Percentiles rank a stretch among this genome's conserved stretches.
Evolutionary conservation across 306 rosid species (phyloP).

Genomic region (Glycine latifolia): DNA sequence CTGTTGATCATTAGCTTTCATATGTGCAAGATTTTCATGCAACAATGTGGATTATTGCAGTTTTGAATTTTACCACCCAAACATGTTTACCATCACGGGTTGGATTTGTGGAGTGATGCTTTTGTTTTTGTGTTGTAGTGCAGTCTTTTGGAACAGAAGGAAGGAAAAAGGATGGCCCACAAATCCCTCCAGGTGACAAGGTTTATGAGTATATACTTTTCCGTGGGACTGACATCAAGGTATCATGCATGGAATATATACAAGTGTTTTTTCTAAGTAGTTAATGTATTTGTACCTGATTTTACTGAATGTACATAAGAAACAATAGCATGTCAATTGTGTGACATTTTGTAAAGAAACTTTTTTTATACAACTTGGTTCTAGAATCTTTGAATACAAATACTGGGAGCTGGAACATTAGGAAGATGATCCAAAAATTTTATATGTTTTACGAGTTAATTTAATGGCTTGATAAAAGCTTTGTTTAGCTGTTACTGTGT

Average conservation of each 20-base stretch:
- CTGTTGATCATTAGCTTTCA: not conserved
- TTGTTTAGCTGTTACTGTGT: slow-evolving; percentile 29
- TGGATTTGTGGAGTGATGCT: slow-evolving; percentile 33
- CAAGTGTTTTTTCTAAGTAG: not conserved
- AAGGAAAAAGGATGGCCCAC: slow-evolving; percentile 91
- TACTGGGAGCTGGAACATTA: slow-evolving; percentile 11
- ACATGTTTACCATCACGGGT: not conserved
- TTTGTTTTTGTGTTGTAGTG: slow-evolving; percentile 62
- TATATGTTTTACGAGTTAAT: slow-evolving; percentile 7
- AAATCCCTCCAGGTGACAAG: slow-evolving; percentile 84
- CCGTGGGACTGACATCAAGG: slow-evolving; percentile 96
- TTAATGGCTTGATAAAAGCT: not conserved
- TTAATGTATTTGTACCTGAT: no score
- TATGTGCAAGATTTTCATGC: not conserved
- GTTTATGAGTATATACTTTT: slow-evolving; percentile 90
- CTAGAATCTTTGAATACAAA: not conserved
- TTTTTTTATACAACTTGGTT: not conserved
- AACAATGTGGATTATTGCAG: not conserved
- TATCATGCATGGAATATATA: slow-evolving; percentile 40
- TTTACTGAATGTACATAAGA: slow-evolving; percentile 9
- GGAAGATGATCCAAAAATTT: slow-evolving; percentile 26
- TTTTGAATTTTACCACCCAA: slow-evolving; percentile 1
- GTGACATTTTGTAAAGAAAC: not conserved
- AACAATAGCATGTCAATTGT: slow-evolving; percentile 9
- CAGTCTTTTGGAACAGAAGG: slow-evolving; percentile 98